Evolutionary conservation across 1,139 yeast genomes (phyloP), one percentile per base, ranked within the genome.

Genomic region (Taphrina betulina): DNA sequence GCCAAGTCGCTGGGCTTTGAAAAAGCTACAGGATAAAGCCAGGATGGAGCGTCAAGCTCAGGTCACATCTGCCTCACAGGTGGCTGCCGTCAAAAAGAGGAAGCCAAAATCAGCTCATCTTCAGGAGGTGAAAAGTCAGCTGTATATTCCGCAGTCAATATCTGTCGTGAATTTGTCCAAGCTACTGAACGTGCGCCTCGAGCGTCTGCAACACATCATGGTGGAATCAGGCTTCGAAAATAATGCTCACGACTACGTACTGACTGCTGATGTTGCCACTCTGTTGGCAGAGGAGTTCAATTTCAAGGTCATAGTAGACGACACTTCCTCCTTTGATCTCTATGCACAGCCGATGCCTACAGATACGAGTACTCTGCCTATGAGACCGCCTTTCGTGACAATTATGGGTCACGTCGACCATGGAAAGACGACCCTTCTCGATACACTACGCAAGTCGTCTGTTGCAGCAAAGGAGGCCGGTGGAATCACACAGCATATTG

Each of bases 381-480:
- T 82, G 14, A 75, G 98, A 62, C 89, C 98, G 0, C 98, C 99
- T 0, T 85, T 92, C 23, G 96, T 92, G 1, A 90, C 98, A 0
- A 87, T 92, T 53, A 92, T 92, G 97, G 99, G 99, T 3, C 99
- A 92, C 70, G 98, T 92, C 38, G 99, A 92, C 69, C 99, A 92
- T 67, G 99, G 99, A 1, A 92, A 92, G 67, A 92, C 99, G 1
- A 90, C 98, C 0, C 84, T 92, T 61, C 75, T 92, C 59, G 98
- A 94, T 67, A 79, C 81, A 64, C 73, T 94, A 63, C 76, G 97
- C 48, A 88, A 87, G 63, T 83, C 95, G 0, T 80, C 89, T 0
- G 80, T 92, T 5, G 97, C 85, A 0, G 80, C 81, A 28, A 79
- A 81, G 40, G 99, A 92, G 66, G 87, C 83, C 68, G 99, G 99